Base-by-base conservation (phyloP, 164 flowering plant genomes). In the Pachysandra terminalis region DNA sequence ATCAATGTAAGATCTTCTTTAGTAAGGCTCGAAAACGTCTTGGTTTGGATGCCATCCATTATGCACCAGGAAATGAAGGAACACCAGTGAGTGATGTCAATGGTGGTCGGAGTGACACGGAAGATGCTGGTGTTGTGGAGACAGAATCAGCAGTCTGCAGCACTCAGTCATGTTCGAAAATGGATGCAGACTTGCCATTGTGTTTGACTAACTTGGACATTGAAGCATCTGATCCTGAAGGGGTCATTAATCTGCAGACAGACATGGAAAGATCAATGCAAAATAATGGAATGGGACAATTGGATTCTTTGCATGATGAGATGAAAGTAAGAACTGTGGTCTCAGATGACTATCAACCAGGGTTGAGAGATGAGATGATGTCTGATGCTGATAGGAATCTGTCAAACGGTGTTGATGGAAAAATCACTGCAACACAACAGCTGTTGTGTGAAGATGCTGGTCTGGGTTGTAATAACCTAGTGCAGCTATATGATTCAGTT, bases 11-110 rank as follows among this genome's bases (percentile, higher is more conserved):
- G 73, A 80, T 87, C 37, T 96, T 91, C 80, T 96, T 84, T 73
- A 90, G 99, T 70, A 96, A 93, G 85, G 91, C 90, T 40, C 79
- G 91, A 37, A 91, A 90, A 73, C 84, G 91, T 73, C 91, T 93
- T 75, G 89, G 96, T 9, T 78, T 96, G 63, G 99, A 93, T 76
- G 49, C 56, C 68, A 56, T 88, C 41, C 82, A 62, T 65, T 66
- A 80, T 72, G 77, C 69, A 24, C 45, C 75, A 67, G 78, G 75
- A 56, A 76, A 68, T 71, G 83, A 48, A 25, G 78, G 79, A 55
- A 71, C 77, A 23, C 80, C 79, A 17, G 62, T 56, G n/a, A 81
- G 83, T 68, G 90, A 78, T 74, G 82, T 69, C 63, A 82, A 82
- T 79, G 96, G 90, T 26, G 88, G 88, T 56, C 87, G 88, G 68